Conservation (phyloP, 2,329 filamentous ascomycete genomes). For the Neofusicoccum sp. region DNA sequence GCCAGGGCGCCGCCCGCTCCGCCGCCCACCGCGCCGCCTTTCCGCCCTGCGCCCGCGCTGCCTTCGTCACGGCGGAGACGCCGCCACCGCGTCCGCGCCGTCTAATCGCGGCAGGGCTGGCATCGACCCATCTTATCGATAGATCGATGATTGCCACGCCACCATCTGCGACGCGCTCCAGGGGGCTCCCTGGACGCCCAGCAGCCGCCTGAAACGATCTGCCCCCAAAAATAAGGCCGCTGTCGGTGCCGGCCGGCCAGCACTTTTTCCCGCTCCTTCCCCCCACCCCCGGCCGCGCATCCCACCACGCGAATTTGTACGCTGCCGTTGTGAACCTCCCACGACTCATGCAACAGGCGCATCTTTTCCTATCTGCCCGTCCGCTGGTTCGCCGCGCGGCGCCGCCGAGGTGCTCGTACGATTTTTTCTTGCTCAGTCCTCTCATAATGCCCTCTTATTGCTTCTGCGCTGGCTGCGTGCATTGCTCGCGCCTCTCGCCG, state of each 20-base stretch:
- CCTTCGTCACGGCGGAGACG: no score
- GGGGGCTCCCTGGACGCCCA: background rate
- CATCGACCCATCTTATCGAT: conserved; percentile 1
- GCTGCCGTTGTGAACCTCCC: background rate
- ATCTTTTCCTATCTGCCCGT: conserved; percentile 1
- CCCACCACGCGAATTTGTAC: background rate
- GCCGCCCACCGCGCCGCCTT: background rate
- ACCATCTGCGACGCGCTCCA: conserved; percentile 2
- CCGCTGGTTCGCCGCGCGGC: background rate
- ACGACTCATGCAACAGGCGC: background rate
- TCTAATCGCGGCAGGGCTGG: background rate
- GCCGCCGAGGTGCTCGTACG: background rate
- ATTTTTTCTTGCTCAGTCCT: background rate
- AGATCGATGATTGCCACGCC: conserved; percentile 12
- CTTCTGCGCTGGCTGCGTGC: background rate
- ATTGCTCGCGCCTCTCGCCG: background rate
- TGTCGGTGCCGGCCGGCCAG: background rate
- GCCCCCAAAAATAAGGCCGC: background rate
- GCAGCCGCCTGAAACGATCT: background rate
- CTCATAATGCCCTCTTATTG: background rate
- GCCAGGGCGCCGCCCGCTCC: background rate
- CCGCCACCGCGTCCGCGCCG: no score
- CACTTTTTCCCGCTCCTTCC: background rate
- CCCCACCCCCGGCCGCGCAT: background rate
- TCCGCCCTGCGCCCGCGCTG: background rate